phyloP scores from a whole-genome alignment of 257 asterid species.

The Jaltomata sinuosa region DNA sequence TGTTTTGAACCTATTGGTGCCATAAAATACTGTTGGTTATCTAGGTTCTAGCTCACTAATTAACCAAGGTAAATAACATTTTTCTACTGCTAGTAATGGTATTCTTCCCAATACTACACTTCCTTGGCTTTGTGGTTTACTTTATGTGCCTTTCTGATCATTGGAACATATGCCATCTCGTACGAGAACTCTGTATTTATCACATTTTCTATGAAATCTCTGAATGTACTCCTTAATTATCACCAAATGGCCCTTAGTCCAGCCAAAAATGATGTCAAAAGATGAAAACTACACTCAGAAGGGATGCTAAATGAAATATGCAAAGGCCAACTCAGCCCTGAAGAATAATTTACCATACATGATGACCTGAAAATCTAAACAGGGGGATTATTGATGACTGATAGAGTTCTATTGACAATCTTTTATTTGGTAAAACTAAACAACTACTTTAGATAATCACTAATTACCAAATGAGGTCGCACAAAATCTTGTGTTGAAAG shows the following conservation, averaged over 20 bases:
- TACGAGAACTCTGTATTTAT: background rate
- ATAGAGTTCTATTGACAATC: background rate
- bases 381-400: background rate
- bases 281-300: background rate
- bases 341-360: background rate
- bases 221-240: background rate
- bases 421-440: background rate
- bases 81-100: no score
- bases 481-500: background rate
- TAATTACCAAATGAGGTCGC: background rate
- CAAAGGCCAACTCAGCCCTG: background rate
- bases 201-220: background rate
- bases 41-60: no score
- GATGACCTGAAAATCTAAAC: background rate
- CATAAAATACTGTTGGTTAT: no score
- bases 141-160: background rate
- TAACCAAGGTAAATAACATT: no score
- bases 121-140: no score
- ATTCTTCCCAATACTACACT: no score
- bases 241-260: background rate
- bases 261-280: background rate
- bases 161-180: background rate
- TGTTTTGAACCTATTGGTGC: no score
- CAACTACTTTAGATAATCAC: background rate
- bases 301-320: background rate